Evolutionary conservation across 257 asterid genomes (phyloP).

Genomic region (Solanum peruvianum): DNA sequence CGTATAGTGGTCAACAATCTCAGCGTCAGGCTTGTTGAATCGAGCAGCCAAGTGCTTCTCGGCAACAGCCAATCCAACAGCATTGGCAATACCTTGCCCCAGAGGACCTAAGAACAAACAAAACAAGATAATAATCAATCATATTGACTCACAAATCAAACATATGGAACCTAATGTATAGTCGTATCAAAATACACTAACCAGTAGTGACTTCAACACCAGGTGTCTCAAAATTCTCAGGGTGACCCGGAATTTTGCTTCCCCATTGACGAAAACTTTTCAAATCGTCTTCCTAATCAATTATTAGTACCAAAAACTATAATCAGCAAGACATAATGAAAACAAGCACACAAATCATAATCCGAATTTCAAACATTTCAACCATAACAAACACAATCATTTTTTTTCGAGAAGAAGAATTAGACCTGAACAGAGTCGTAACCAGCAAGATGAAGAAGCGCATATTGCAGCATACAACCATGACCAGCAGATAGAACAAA

Average conservation of each 20-base stretch:
- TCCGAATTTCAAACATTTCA: background rate
- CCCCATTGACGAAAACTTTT: constrained; percentile 68
- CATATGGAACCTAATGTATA: background rate
- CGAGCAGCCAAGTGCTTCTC: constrained; percentile 82
- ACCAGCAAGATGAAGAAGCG: constrained; percentile 64
- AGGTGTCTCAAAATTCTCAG: constrained; percentile 72
- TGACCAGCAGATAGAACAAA: constrained; percentile 97
- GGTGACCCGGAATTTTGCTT: constrained; percentile 77
- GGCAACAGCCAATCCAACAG: constrained; percentile 77
- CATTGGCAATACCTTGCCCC: constrained; percentile 84
- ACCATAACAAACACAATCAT: background rate
- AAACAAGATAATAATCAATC: constrained; percentile 1
- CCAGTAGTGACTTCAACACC: constrained; percentile 81
- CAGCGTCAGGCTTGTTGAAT: constrained; percentile 54
- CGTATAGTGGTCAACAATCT: constrained; percentile 81
- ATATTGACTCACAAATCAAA: background rate
- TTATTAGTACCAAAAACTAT: background rate
- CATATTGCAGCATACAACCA: constrained; percentile 78
- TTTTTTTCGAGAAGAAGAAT: background rate
- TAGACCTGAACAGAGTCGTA: constrained; percentile 61
- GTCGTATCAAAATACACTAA: background rate
- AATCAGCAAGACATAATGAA: constrained; percentile 1
- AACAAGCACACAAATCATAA: background rate
- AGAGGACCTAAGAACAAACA: constrained; percentile 52
- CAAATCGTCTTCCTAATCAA: constrained; percentile 51